A percentile compares a stretch with the other conserved stretches of the same genome.
phyloP scores from a whole-genome alignment of 192 early-diverging fungal species.

The Coemansia sp. region DNA sequence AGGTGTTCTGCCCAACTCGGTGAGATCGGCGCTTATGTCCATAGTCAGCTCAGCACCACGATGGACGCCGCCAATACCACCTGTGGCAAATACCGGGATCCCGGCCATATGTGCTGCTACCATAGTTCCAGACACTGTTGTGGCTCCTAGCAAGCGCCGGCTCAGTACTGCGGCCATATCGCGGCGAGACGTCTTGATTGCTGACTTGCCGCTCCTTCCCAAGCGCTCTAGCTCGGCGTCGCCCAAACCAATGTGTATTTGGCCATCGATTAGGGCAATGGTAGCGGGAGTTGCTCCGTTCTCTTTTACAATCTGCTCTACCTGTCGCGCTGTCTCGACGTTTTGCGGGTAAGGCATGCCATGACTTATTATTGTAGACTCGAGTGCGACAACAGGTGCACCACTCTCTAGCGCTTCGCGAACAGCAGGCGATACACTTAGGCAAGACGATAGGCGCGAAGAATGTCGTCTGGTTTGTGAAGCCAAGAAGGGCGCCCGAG shows the following conservation, averaged over 20 bases:
- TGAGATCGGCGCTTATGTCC: slow-evolving; percentile 92
- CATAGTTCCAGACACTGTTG: slow-evolving; percentile 93
- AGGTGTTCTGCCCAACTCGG: slow-evolving; percentile 85
- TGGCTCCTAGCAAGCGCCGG: slow-evolving; percentile 73
- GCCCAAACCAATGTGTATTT: slow-evolving; percentile 78
- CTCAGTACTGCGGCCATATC: slow-evolving; percentile 78
- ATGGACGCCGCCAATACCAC: slow-evolving; percentile 96
- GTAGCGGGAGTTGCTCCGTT: slow-evolving; percentile 83
- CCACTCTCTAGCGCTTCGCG: slow-evolving; percentile 58
- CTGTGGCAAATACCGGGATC: slow-evolving; percentile 91
- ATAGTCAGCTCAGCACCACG: slow-evolving; percentile 73
- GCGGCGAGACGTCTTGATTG: slow-evolving; percentile 78
- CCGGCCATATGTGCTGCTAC: slow-evolving; percentile 80
- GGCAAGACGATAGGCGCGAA: neutral
- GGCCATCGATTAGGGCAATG: slow-evolving; percentile 85
- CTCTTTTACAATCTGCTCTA: slow-evolving; percentile 73
- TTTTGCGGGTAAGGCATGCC: slow-evolving; percentile 96
- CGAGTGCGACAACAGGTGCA: slow-evolving; percentile 83
- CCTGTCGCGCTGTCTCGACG: slow-evolving; percentile 74
- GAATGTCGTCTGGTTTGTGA: neutral
- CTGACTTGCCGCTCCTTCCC: slow-evolving; percentile 59
- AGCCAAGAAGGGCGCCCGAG: neutral
- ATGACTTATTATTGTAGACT: slow-evolving; percentile 95
- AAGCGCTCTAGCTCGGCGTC: slow-evolving; percentile 61
- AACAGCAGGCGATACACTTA: slow-evolving; percentile 28